phyloP scores from a whole-genome alignment of 768 basidiomycete species.

The Cystobasidiopsis lactophilus region DNA sequence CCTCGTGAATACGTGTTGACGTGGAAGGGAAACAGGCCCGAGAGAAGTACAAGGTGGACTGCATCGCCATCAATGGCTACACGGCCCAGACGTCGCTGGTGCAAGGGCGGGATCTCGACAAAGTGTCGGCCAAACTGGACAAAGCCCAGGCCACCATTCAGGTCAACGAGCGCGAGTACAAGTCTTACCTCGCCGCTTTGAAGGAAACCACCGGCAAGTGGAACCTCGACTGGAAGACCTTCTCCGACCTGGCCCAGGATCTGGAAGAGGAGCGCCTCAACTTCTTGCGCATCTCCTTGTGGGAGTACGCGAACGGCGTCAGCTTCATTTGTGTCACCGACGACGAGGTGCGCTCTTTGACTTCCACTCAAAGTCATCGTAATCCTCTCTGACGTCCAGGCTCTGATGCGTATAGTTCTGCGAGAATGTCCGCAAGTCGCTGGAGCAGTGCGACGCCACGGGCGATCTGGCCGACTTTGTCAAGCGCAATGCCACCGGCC shows the following conservation, averaged over 20 bases:
- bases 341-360: constrained; percentile 46
- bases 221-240: constrained; percentile 83
- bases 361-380: too few species aligned
- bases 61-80: constrained; percentile 76
- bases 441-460: constrained; percentile 73
- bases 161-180: constrained; percentile 74
- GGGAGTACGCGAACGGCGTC: constrained; percentile 90
- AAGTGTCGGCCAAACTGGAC: constrained; percentile 64
- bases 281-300: constrained; percentile 83
- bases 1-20: not conserved
- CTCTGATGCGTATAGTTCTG: constrained; percentile 44
- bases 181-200: constrained; percentile 58
- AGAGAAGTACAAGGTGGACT: constrained; percentile 83
- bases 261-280: constrained; percentile 85
- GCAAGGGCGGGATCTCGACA: constrained; percentile 84
- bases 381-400: not conserved
- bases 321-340: constrained; percentile 86
- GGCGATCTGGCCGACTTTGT: constrained; percentile 79
- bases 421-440: constrained; percentile 59
- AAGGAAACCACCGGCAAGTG: constrained; percentile 61
- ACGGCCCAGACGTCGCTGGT: constrained; percentile 75
- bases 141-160: constrained; percentile 72
- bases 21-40: constrained; percentile 41
- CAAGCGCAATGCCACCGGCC: constrained; percentile 66
- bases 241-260: constrained; percentile 89